A percentile compares a stretch with the other conserved stretches of the same genome.
Conservation (phyloP, 2,329 filamentous ascomycete species). For the Epichloe amarillans region DNA sequence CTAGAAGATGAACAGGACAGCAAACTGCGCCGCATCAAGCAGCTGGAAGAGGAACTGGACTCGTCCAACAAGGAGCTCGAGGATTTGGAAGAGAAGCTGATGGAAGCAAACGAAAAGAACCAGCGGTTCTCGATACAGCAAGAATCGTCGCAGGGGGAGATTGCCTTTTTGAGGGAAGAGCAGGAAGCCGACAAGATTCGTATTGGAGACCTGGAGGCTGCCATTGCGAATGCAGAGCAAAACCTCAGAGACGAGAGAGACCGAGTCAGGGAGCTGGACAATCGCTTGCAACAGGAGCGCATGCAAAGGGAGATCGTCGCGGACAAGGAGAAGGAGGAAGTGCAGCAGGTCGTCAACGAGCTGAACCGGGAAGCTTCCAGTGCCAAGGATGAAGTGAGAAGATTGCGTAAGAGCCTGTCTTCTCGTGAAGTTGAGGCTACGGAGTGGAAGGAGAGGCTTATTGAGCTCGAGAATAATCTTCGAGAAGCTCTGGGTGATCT, state of each 20-base stretch:
- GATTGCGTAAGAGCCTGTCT: constrained; percentile 69
- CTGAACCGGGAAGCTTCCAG: constrained; percentile 72
- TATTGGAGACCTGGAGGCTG: constrained; percentile 83
- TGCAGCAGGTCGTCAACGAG: constrained; percentile 85
- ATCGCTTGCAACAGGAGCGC: constrained; percentile 65
- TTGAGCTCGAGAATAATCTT: constrained; percentile 81
- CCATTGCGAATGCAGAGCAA: constrained; percentile 66
- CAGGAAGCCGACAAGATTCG: constrained; percentile 97
- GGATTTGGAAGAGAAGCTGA: constrained; percentile 68
- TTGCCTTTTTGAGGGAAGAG: constrained; percentile 89
- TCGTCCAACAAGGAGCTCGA: constrained; percentile 82
- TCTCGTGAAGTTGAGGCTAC: constrained; percentile 77
- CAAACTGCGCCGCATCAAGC: constrained; percentile 65
- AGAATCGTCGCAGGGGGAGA: constrained; percentile 84
- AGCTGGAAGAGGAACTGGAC: constrained; percentile 68
- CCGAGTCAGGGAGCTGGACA: constrained; percentile 55
- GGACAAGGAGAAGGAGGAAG: constrained; percentile 83
- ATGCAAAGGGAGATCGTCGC: constrained; percentile 78
- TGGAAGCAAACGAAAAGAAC: constrained; percentile 76
- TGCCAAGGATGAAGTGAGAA: constrained; percentile 75
- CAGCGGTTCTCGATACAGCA: constrained; percentile 81
- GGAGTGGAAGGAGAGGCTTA: constrained; percentile 80
- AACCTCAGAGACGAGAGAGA: constrained; percentile 77
- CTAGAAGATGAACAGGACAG: constrained; percentile 81
- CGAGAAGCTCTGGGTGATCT: constrained; percentile 78